phyloP scores from a whole-genome alignment of 1,284 basidiomycete genomes.

The Heterobasidion irregulare region DNA sequence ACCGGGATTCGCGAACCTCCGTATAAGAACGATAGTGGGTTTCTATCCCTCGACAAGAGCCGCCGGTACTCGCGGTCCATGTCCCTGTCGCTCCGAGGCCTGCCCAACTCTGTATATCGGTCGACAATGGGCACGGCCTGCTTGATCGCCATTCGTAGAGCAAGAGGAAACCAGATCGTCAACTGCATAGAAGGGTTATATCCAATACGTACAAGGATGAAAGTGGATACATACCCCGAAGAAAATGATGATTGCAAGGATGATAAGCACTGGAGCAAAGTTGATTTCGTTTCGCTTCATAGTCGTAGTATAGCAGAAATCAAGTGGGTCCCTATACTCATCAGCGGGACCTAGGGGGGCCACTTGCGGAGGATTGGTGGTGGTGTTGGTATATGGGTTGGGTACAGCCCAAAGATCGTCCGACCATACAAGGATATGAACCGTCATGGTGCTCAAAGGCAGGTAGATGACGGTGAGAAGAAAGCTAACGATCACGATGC shows the following conservation, averaged over 20 bases:
- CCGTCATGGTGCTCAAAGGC: slow-evolving; percentile 62
- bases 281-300: slow-evolving; percentile 69
- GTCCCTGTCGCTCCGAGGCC: slow-evolving; percentile 44
- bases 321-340: slow-evolving; percentile 53
- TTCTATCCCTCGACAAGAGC: slow-evolving; percentile 53
- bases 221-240: slow-evolving; percentile 34
- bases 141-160: slow-evolving; percentile 48
- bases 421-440: slow-evolving; percentile 67
- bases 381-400: slow-evolving; percentile 60
- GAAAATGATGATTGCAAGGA: slow-evolving; percentile 48
- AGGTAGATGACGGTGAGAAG: slow-evolving; percentile 58
- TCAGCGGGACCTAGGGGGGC: slow-evolving; percentile 45
- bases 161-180: slow-evolving; percentile 67
- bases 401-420: slow-evolving; percentile 65
- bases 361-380: slow-evolving; percentile 37
- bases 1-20: slow-evolving; percentile 40
- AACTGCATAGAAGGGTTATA: slow-evolving; percentile 30
- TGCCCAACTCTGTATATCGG: slow-evolving; percentile 64
- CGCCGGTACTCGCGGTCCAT: slow-evolving; percentile 71
- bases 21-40: slow-evolving; percentile 70
- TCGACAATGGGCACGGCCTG: slow-evolving; percentile 60
- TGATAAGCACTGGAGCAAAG: slow-evolving; percentile 57
- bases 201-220: background rate
- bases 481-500: slow-evolving; percentile 51
- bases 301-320: slow-evolving; percentile 76